These are phyloP conservation scores for Microthlaspi erraticum DNA, from an alignment of 345 rosid species.

Conservation along the genomic window DNA sequence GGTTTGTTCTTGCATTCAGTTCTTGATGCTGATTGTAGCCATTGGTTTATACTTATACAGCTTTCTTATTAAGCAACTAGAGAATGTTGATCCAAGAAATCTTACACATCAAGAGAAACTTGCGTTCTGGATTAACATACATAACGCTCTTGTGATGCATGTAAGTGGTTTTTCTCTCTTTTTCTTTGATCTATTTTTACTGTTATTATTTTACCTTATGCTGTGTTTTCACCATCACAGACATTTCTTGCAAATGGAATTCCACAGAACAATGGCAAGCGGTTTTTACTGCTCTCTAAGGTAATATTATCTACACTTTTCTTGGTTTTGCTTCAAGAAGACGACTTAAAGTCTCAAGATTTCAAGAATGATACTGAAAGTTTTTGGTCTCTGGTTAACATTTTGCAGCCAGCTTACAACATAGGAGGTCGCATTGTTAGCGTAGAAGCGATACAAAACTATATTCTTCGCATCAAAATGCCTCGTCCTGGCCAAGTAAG, in stretches of 20 bases:
- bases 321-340: constrained; percentile 9
- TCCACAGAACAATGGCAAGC: constrained; percentile 86
- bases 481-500: constrained; percentile 94
- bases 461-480: constrained; percentile 79
- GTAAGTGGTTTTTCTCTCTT: constrained; percentile 47
- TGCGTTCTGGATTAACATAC: constrained; percentile 96
- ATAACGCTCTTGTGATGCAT: constrained; percentile 93
- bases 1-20: not conserved
- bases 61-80: constrained; percentile 69
- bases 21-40: not conserved
- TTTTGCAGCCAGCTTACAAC: constrained; percentile 80
- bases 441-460: constrained; percentile 71
- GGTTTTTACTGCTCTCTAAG: constrained; percentile 77
- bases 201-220: not conserved
- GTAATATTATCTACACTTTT: constrained; percentile 40
- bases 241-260: constrained; percentile 87
- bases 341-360: not conserved
- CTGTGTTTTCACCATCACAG: constrained; percentile 39
- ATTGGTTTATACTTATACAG: constrained; percentile 50
- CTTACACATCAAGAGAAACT: constrained; percentile 83
- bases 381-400: not conserved
- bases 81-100: constrained; percentile 69
- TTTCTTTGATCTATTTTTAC: constrained; percentile 17
- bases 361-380: not conserved
- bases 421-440: constrained; percentile 86